These are phyloP conservation scores for Metrosideros polymorpha DNA, from an alignment of 441 rosid species.

Conservation along the genomic window DNA sequence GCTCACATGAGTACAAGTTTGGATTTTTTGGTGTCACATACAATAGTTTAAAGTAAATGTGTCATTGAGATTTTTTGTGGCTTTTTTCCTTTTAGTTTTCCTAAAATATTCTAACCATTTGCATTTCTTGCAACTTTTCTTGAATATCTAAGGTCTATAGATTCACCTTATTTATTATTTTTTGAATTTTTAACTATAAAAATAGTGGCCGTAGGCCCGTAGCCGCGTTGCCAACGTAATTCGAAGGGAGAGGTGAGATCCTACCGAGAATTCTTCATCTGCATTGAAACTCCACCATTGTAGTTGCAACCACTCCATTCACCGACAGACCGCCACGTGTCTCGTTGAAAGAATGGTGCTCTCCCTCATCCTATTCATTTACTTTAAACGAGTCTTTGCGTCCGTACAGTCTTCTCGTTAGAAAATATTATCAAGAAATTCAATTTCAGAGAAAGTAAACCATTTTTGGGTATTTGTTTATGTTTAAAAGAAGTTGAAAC, in stretches of 20 bases:
- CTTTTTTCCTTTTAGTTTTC: neutral
- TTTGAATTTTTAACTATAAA: neutral
- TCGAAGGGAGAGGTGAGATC: too few relatives aligned
- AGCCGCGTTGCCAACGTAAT: too few relatives aligned
- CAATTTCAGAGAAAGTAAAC: neutral
- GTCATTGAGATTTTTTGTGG: too few relatives aligned
- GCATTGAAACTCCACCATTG: neutral
- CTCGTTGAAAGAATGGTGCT: neutral
- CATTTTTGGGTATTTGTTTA: neutral
- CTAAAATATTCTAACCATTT: neutral
- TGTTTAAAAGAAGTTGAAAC: neutral
- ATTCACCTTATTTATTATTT: neutral
- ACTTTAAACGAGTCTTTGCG: neutral
- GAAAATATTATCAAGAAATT: neutral
- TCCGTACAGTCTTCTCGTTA: too few relatives aligned
- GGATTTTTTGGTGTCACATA: too few relatives aligned
- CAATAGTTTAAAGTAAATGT: too few relatives aligned
- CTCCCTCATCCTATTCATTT: neutral
- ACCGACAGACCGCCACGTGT: rapidly evolving
- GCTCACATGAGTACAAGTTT: too few relatives aligned
- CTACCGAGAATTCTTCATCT: too few relatives aligned
- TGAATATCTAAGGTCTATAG: neutral
- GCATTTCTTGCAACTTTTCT: neutral
- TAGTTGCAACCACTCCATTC: neutral
- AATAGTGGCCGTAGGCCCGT: too few relatives aligned